Conservation (phyloP, 2,329 filamentous ascomycete genomes). For the Botrytis porri region DNA sequence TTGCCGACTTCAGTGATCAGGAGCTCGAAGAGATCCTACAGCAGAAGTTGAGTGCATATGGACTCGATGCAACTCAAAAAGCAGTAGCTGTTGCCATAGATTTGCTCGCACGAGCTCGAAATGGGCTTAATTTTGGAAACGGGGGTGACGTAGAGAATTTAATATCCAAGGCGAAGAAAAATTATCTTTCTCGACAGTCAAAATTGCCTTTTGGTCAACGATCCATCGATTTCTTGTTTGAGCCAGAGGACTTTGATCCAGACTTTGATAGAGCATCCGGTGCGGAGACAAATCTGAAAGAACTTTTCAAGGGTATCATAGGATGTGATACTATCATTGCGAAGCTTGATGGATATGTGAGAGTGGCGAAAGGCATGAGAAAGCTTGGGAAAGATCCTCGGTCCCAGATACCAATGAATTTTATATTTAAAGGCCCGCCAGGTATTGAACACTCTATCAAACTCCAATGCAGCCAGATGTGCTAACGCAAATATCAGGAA, state of each 20-base stretch:
- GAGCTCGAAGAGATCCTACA: slow-evolving; percentile 60
- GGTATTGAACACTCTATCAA: slow-evolving; percentile 43
- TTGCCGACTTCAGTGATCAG: slow-evolving; percentile 62
- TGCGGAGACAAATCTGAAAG: slow-evolving; percentile 43
- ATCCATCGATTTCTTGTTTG: slow-evolving; percentile 30
- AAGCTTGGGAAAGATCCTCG: slow-evolving; percentile 47
- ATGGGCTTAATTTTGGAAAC: slow-evolving; percentile 67
- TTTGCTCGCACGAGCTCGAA: slow-evolving; percentile 58
- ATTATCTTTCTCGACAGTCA: slow-evolving; percentile 31
- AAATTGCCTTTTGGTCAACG: slow-evolving; percentile 20
- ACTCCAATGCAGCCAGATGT: accelerated
- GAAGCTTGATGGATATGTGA: slow-evolving; percentile 49
- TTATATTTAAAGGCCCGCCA: slow-evolving; percentile 55
- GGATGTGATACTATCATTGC: slow-evolving; percentile 50
- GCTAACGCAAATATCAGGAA: slow-evolving; percentile 43
- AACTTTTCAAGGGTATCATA: slow-evolving; percentile 50
- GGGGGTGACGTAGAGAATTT: slow-evolving; percentile 72
- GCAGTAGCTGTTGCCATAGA: slow-evolving; percentile 56
- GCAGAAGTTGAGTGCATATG: slow-evolving; percentile 58
- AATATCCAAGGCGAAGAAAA: slow-evolving; percentile 50
- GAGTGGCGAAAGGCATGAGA: slow-evolving; percentile 46
- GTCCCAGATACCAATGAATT: slow-evolving; percentile 54
- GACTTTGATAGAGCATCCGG: slow-evolving; percentile 47
- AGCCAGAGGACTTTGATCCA: slow-evolving; percentile 50
- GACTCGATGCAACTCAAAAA: slow-evolving; percentile 49